Conservation (phyloP, 73 alveolate species). For the Durusdinium trenchii region DNA sequence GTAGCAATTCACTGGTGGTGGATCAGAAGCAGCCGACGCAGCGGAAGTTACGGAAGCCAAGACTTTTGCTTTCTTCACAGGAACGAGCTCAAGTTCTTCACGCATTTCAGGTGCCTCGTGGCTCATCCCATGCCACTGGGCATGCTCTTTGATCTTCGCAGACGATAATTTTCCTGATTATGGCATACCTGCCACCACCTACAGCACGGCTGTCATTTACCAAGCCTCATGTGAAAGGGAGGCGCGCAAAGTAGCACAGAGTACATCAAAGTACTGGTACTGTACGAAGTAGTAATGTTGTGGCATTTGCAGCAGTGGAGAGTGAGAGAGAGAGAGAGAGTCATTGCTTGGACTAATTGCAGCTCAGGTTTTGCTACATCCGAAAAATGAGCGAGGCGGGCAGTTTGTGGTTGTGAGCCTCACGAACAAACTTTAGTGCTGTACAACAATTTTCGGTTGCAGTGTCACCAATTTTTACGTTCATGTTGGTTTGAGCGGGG, state of each 20-base stretch:
- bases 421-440: too few species aligned
- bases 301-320: neutral
- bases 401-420: too few species aligned
- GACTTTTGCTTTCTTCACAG: neutral
- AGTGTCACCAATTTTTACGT: too few species aligned
- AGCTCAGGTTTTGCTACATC: slow-evolving; percentile 30
- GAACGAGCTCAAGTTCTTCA: slow-evolving; percentile 85
- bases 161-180: too few species aligned
- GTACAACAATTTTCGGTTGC: too few species aligned
- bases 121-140: slow-evolving; percentile 49
- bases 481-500: too few species aligned
- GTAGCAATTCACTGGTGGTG: neutral
- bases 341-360: neutral
- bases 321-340: neutral
- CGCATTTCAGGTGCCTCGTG: slow-evolving; percentile 27
- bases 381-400: slow-evolving; percentile 9
- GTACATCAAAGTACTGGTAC: too few species aligned
- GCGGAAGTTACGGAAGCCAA: neutral
- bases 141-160: too few species aligned
- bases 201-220: too few species aligned
- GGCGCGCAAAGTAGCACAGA: too few species aligned
- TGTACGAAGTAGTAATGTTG: neutral
- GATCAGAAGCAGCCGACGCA: neutral
- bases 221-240: too few species aligned
- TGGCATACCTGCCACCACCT: too few species aligned